Base-by-base conservation (phyloP, 176 grass and related monocot species). In the Lolium perenne region DNA sequence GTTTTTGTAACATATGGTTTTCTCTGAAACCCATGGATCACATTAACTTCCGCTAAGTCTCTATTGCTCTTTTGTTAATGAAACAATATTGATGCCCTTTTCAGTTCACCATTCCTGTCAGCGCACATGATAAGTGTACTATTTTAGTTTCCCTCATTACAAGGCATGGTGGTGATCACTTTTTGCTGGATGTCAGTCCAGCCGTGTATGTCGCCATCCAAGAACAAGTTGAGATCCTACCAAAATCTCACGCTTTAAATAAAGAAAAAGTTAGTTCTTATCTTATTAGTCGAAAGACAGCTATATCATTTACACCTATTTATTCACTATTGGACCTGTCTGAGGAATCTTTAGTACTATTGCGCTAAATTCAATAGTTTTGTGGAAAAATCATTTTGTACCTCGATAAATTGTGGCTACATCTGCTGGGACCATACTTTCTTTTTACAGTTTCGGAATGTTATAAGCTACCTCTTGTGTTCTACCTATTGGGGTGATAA, bases 141-240 rank as follows among this genome's bases (percentile, higher is more conserved):
- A 77, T 97, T 78, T 99, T 94, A 57, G 76, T 99, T 76, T 99
- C 97, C 48, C 94, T 99, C 61, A 90, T 97, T 83, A 94, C 94
- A 56, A 94, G 85, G 69, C 87, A 93, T 74, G 94, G 97, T 21
- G 90, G 90, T 40, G 97, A 99, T 65, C 74, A 89, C 1, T 94
- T 99, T 79, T 94, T 99, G 71, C 81, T 99, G 80, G 92, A 99
- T n/a, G 32, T 35, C 32, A 35, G 32, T 35, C 32, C 32, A 35
- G 32, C 2, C 32, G 32, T 35, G 32, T 35, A 35, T 35, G 32
- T 35, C 32, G 32, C 32, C 32, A 35, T 3, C 2, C 32, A 35
- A 35, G 32, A 35, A 2, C 32, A 35, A 35, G 32, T 35, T 35
- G 32, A 35, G 32, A 35, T 35, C 32, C 32, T 35, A 35, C 32